A percentile compares a stretch with the other conserved stretches of the same genome.
Evolutionary conservation across 768 basidiomycete species (phyloP).

Genomic region (Podaxis sp.): DNA sequence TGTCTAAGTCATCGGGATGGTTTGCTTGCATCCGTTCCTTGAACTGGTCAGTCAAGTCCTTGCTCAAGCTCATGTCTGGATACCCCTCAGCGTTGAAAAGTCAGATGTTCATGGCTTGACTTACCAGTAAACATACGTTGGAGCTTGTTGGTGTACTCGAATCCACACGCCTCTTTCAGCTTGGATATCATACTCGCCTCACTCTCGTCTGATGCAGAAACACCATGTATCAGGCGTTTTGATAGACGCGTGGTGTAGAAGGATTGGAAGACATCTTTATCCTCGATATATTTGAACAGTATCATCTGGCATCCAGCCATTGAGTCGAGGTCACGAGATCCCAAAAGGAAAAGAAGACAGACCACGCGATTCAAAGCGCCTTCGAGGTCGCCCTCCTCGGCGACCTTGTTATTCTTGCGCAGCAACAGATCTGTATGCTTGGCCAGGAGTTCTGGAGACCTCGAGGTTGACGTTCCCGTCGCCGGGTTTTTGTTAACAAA

Average conservation of each 20-base stretch:
- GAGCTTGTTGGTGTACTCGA: constrained; percentile 95
- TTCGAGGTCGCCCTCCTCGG: constrained; percentile 90
- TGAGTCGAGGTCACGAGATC: constrained; percentile 21
- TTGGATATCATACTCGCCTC: constrained; percentile 99
- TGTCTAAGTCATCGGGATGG: constrained; percentile 73
- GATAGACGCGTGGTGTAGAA: constrained; percentile 96
- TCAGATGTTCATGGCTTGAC: constrained; percentile 18
- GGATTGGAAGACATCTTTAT: constrained; percentile 98
- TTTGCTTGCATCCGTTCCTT: constrained; percentile 89
- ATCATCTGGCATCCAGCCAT: constrained; percentile 67
- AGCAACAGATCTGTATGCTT: constrained; percentile 89
- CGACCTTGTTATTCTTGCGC: constrained; percentile 93
- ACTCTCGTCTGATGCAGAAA: constrained; percentile 93
- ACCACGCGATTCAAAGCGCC: constrained; percentile 89
- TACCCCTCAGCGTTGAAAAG: constrained; percentile 1
- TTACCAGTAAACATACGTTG: constrained; percentile 95
- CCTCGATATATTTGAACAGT: constrained; percentile 96
- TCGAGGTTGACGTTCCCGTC: constrained; percentile 80
- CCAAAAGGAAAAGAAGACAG: constrained; percentile 30
- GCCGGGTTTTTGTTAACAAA: constrained; percentile 94
- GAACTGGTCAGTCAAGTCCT: constrained; percentile 93
- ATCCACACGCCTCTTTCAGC: constrained; percentile 93
- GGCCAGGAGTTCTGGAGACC: constrained; percentile 89
- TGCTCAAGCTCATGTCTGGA: constrained; percentile 90
- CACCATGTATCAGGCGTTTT: constrained; percentile 86